A percentile compares a stretch with the other conserved stretches of the same genome.
Conservation (phyloP, 768 basidiomycete species). For the Trametes meyenii region DNA sequence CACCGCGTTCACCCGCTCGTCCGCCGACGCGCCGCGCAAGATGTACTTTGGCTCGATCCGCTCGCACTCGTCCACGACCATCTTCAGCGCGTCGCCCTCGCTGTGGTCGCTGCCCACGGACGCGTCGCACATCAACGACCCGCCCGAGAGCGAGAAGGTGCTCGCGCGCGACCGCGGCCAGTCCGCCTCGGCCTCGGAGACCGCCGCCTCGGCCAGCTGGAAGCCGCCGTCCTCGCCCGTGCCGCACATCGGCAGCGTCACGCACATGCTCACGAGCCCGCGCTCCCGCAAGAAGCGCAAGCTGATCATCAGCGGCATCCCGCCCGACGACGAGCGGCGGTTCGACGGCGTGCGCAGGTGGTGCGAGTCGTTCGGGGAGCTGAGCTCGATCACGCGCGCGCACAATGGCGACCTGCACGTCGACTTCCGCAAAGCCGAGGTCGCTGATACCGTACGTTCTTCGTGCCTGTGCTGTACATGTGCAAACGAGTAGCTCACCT, state of each 20-base stretch:
- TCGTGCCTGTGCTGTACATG: neutral
- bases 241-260: conserved; percentile 24
- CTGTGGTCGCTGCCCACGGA: conserved; percentile 44
- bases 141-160: conserved; percentile 35
- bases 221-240: conserved; percentile 23
- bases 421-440: conserved; percentile 72
- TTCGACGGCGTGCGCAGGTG: conserved; percentile 71
- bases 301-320: conserved; percentile 72
- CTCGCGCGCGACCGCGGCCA: conserved; percentile 34
- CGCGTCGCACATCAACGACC: conserved; percentile 44
- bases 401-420: conserved; percentile 81
- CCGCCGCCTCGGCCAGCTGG: too few species aligned
- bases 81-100: conserved; percentile 39
- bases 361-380: conserved; percentile 84
- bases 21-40: conserved; percentile 43
- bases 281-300: conserved; percentile 56
- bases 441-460: conserved; percentile 73
- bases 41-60: conserved; percentile 38
- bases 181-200: too few species aligned
- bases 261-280: conserved; percentile 28
- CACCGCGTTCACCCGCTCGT: conserved; percentile 41
- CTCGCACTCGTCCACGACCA: conserved; percentile 38
- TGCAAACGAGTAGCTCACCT: neutral
- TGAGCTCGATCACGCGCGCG: conserved; percentile 71
- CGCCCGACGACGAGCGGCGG: conserved; percentile 57